These are phyloP conservation scores for Colletotrichum chrysophilum DNA, from an alignment of 2,329 filamentous ascomycete species.

Conservation along the genomic window DNA sequence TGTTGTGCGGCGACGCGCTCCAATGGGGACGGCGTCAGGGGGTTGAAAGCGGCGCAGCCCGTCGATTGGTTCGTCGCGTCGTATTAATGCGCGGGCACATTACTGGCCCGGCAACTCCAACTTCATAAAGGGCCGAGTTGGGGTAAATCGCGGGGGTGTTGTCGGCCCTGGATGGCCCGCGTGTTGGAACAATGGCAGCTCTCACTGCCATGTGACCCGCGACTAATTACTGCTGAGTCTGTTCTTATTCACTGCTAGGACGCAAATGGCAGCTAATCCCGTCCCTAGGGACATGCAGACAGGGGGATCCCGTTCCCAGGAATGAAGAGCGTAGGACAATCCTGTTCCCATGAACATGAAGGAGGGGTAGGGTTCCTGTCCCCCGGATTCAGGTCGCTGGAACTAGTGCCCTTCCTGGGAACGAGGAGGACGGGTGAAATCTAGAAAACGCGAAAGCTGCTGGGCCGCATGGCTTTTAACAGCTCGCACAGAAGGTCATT, in stretches of 20 bases:
- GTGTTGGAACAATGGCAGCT: not conserved
- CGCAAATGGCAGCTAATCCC: not conserved
- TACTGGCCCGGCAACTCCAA: not conserved
- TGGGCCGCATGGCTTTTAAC: not conserved
- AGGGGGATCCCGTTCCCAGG: not conserved
- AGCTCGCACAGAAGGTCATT: not conserved
- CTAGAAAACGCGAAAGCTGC: not conserved
- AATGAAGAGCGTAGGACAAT: not conserved
- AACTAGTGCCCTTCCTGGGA: not conserved
- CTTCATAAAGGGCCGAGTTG: not conserved
- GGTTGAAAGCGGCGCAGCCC: not conserved
- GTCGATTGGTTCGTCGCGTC: not conserved
- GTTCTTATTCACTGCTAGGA: not conserved
- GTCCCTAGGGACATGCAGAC: not conserved
- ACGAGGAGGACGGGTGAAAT: not conserved
- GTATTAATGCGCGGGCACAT: not conserved
- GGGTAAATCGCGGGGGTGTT: not conserved
- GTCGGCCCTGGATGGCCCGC: not conserved
- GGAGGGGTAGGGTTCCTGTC: not conserved
- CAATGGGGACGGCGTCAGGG: constrained; percentile 2
- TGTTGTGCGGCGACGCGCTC: constrained; percentile 4
- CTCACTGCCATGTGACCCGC: not conserved
- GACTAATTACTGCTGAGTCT: not conserved
- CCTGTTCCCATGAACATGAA: not conserved
- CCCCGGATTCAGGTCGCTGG: not conserved